Conservation (phyloP, 192 early-diverging fungal species). For the Mortierella hygrophila region DNA sequence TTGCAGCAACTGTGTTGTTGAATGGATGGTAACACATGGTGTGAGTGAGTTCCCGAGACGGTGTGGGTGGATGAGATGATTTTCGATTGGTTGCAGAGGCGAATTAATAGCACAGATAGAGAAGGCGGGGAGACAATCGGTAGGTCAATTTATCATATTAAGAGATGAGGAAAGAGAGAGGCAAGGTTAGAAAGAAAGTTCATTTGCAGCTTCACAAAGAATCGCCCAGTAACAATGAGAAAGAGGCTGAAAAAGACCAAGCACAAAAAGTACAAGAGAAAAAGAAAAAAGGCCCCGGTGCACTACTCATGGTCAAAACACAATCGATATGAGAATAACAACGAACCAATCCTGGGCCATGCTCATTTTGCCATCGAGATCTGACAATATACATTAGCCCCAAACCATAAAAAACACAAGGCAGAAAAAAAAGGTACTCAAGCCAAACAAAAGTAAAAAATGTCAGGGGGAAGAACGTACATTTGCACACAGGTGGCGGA, state of each 20-base stretch:
- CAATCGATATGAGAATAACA: not conserved
- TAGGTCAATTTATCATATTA: not conserved
- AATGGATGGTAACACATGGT: not conserved
- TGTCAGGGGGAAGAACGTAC: constrained; percentile 59
- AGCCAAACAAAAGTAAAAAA: not conserved
- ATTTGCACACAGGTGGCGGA: constrained; percentile 76
- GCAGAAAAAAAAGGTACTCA: not conserved
- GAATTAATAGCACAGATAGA: not conserved
- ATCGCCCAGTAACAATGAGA: not conserved
- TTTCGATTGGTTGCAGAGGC: constrained; percentile 17
- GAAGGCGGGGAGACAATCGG: not conserved
- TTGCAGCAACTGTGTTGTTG: constrained; percentile 77
- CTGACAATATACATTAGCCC: not conserved
- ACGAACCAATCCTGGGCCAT: not conserved
- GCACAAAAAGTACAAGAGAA: not conserved
- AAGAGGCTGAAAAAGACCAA: not conserved
- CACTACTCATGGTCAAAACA: not conserved
- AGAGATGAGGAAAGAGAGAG: not conserved
- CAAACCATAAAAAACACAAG: not conserved
- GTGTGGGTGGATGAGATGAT: not conserved
- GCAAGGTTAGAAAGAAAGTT: constrained; percentile 4
- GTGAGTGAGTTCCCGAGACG: not conserved
- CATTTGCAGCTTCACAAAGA: not conserved
- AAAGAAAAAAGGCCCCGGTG: not conserved
- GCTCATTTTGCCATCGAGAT: not conserved